Evolutionary conservation across 2,329 filamentous ascomycete genomes (phyloP).

Genomic region (Fusarium fracticaudum): DNA sequence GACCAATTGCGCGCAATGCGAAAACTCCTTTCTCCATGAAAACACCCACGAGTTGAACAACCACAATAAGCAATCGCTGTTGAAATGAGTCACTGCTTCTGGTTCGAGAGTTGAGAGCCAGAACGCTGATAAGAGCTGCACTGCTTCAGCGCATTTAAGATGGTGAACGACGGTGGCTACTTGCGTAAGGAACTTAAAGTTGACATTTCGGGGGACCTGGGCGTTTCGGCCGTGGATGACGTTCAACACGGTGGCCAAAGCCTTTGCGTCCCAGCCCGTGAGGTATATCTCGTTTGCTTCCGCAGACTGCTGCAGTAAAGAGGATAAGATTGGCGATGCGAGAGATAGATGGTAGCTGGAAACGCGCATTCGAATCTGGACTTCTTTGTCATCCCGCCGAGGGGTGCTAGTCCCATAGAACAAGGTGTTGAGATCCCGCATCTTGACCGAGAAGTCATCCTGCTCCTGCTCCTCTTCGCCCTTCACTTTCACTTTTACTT

Average conservation of each 20-base stretch:
- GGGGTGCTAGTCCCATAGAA: not conserved
- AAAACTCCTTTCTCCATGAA: not conserved
- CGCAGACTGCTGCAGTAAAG: not conserved
- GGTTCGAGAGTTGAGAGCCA: not conserved
- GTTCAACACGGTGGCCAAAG: not conserved
- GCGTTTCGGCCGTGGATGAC: not conserved
- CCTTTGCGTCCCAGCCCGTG: not conserved
- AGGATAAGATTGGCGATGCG: not conserved
- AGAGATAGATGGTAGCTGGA: not conserved
- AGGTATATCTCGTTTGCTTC: not conserved
- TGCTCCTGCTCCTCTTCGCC: not conserved
- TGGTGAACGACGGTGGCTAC: not conserved
- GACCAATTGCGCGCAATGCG: not conserved
- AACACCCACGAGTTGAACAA: not conserved
- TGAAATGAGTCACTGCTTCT: not conserved
- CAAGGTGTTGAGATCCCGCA: not conserved
- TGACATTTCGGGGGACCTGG: not conserved
- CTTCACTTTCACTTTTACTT: not conserved
- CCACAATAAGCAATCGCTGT: not conserved
- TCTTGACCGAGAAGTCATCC: not conserved
- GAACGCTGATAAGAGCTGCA: not conserved
- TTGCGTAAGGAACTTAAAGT: not conserved
- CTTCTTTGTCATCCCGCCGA: accelerated
- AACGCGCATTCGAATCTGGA: not conserved
- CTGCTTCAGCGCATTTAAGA: not conserved